phyloP scores from a whole-genome alignment of 2,329 filamentous ascomycete species.

The Talaromyces albobiverticillius region DNA sequence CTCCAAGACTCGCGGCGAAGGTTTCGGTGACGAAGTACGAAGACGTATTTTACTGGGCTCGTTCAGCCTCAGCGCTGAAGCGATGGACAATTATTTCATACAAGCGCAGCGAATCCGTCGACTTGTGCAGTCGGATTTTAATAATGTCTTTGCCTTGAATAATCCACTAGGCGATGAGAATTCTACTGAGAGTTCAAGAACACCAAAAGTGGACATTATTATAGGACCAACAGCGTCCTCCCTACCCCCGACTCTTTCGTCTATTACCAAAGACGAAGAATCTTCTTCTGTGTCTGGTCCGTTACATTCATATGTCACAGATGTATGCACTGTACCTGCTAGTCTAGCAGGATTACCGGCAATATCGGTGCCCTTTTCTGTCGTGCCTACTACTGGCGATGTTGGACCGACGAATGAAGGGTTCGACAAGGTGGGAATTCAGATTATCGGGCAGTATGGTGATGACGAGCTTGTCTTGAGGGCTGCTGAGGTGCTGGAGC shows the following conservation, averaged over 20 bases:
- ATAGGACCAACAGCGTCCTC: conserved; percentile 84
- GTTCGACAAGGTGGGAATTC: conserved; percentile 37
- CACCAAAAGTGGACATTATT: conserved; percentile 70
- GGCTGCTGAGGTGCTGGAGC: conserved; percentile 36
- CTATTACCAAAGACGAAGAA: conserved; percentile 42
- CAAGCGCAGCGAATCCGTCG: conserved; percentile 86
- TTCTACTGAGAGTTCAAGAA: background rate
- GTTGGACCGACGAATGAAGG: background rate
- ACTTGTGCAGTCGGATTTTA: conserved; percentile 82
- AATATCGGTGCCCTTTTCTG: conserved; percentile 70
- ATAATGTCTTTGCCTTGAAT: conserved; percentile 66
- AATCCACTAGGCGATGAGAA: conserved; percentile 59
- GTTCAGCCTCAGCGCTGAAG: conserved; percentile 83
- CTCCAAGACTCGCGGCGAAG: conserved; percentile 67
- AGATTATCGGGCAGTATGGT: conserved; percentile 48
- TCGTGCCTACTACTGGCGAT: conserved; percentile 20
- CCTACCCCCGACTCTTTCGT: conserved; percentile 62
- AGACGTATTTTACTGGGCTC: conserved; percentile 84
- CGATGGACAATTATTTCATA: conserved; percentile 95
- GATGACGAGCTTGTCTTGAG: conserved; percentile 43
- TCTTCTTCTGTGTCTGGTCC: conserved; percentile 30
- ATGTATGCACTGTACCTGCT: conserved; percentile 93
- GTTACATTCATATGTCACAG: conserved; percentile 83
- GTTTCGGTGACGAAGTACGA: conserved; percentile 82
- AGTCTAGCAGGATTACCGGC: conserved; percentile 89